These are phyloP conservation scores for Ceratocystis cacaofunesta DNA, from an alignment of 2,329 filamentous ascomycete genomes.

Conservation along the genomic window DNA sequence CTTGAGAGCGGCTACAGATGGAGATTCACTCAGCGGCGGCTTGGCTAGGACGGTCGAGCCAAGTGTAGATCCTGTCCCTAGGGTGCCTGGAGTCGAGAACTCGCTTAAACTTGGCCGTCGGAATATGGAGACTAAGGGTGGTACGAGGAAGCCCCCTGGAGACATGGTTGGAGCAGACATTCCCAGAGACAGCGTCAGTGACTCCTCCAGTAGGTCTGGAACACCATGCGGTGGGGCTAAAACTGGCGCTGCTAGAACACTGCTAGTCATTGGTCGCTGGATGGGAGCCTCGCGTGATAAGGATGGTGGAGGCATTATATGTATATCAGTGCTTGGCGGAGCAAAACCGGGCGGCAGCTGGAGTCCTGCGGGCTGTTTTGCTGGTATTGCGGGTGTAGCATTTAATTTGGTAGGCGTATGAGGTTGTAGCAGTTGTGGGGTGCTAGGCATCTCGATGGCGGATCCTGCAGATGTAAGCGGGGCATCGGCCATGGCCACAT, in stretches of 20 bases:
- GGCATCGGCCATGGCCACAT: conserved; percentile 7
- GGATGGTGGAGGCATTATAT: conserved; percentile 14
- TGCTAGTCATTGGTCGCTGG: conserved; percentile 12
- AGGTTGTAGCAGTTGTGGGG: background rate
- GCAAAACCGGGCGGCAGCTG: conserved; percentile 16
- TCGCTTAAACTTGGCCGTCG: background rate
- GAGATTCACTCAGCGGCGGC: background rate
- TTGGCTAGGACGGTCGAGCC: background rate
- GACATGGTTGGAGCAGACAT: conserved; percentile 21
- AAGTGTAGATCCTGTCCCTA: background rate
- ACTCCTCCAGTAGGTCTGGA: conserved; percentile 14
- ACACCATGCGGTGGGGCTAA: conserved; percentile 25
- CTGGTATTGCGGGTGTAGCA: background rate
- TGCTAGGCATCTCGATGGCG: background rate
- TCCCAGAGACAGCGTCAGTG: conserved; percentile 16
- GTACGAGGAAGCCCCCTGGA: conserved; percentile 16
- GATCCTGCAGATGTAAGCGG: background rate
- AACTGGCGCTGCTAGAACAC: conserved; percentile 28
- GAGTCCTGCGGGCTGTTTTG: background rate
- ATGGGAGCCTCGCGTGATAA: background rate
- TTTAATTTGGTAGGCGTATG: background rate
- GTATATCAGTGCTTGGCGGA: conserved; percentile 6
- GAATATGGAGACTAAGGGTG: conserved; percentile 18
- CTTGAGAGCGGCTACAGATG: background rate
- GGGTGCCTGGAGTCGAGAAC: background rate